Percentiles rank a stretch among this genome's conserved stretches.
phyloP scores from a whole-genome alignment of 306 rosid genomes.

The Fragaria nilgerrensis region DNA sequence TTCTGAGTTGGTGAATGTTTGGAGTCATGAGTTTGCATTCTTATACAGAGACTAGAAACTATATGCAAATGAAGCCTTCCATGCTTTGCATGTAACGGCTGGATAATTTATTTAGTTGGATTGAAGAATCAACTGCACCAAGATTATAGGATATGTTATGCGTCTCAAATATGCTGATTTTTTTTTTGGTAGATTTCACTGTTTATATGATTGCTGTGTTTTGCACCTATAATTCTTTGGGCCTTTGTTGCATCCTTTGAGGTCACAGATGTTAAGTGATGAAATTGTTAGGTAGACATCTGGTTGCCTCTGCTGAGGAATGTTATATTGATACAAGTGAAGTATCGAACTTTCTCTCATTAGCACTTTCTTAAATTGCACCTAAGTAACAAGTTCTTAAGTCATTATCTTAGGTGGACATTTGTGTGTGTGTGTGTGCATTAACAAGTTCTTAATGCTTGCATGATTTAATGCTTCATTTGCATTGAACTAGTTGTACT shows the following conservation, averaged over 20 bases:
- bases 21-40: background rate
- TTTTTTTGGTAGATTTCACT: background rate
- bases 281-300: background rate
- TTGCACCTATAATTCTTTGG: too few relatives aligned
- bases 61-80: background rate
- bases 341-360: background rate
- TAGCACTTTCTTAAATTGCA: background rate
- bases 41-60: background rate
- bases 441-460: background rate
- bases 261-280: background rate
- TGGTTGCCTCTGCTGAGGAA: background rate
- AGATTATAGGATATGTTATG: background rate
- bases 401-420: background rate
- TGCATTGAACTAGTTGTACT: background rate
- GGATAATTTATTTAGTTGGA: background rate
- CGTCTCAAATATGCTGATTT: background rate
- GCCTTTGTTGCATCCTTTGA: background rate
- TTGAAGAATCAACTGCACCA: background rate
- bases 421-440: background rate
- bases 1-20: background rate
- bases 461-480: background rate
- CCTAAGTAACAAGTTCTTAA: background rate
- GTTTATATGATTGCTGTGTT: background rate
- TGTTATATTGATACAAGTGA: background rate
- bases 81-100: background rate